Conservation (phyloP, 1,284 basidiomycete species). For the Apiotrichum sp. region DNA sequence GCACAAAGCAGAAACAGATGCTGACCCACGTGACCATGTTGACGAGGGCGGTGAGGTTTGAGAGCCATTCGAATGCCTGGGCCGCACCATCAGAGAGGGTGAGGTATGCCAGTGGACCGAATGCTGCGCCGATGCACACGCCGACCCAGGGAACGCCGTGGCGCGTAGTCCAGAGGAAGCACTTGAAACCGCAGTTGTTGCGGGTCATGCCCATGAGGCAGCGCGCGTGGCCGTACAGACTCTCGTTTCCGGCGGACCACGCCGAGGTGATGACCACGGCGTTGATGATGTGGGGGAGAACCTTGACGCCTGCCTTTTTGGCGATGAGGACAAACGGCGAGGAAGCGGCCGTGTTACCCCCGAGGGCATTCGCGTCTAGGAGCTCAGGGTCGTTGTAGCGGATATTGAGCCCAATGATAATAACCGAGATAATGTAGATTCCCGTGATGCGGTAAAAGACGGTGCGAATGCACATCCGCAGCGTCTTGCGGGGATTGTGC, state of each 20-base stretch:
- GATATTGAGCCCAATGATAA: constrained; percentile 33
- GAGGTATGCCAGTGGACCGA: constrained; percentile 52
- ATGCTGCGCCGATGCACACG: constrained; percentile 61
- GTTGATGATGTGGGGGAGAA: constrained; percentile 59
- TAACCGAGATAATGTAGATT: constrained; percentile 51
- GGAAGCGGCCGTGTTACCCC: constrained; percentile 58
- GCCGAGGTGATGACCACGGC: constrained; percentile 59
- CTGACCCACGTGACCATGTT: constrained; percentile 70
- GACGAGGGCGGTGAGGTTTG: constrained; percentile 52
- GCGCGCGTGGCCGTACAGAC: constrained; percentile 50
- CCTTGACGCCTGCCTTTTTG: constrained; percentile 63
- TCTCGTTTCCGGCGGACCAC: constrained; percentile 52
- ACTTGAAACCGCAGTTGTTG: constrained; percentile 55
- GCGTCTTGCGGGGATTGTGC: constrained; percentile 60
- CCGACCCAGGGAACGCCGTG: constrained; percentile 61
- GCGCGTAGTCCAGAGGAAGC: constrained; percentile 56
- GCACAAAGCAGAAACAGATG: constrained; percentile 66
- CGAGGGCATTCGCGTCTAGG: constrained; percentile 50
- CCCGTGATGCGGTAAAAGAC: constrained; percentile 63
- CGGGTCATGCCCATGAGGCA: constrained; percentile 50
- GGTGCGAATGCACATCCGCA: constrained; percentile 54
- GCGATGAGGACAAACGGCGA: constrained; percentile 73
- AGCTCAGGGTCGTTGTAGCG: constrained; percentile 36
- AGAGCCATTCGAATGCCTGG: constrained; percentile 65
- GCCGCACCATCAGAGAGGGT: constrained; percentile 56